Conservation (phyloP, 768 basidiomycete species). For the Jaapia argillacea region DNA sequence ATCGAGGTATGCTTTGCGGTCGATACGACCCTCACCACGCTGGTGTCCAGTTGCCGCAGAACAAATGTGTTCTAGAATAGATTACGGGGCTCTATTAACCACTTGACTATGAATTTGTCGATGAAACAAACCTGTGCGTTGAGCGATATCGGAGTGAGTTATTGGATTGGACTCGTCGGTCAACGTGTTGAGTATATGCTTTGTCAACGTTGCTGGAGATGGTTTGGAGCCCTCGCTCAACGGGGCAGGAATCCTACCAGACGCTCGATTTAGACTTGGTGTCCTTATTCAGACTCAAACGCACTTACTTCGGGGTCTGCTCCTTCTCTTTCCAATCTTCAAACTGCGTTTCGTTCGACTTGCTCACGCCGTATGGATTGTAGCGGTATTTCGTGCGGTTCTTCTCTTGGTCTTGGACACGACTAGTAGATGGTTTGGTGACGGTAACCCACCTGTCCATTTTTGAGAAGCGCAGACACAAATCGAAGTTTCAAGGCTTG, state of each 20-base stretch:
- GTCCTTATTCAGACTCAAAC: neutral
- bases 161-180: slow-evolving; percentile 65
- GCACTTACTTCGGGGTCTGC: slow-evolving; percentile 12
- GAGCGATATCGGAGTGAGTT: slow-evolving; percentile 56
- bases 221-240: slow-evolving; percentile 15
- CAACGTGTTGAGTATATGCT: slow-evolving; percentile 51
- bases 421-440: slow-evolving; percentile 13
- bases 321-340: slow-evolving; percentile 19
- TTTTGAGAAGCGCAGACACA: no score
- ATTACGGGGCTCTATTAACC: slow-evolving; percentile 1
- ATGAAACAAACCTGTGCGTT: slow-evolving; percentile 43
- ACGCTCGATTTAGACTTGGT: neutral
- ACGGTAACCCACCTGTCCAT: slow-evolving; percentile 25
- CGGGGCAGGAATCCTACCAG: slow-evolving; percentile 19
- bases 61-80: slow-evolving; percentile 40
- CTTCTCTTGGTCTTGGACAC: slow-evolving; percentile 7
- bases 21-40: slow-evolving; percentile 34
- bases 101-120: slow-evolving; percentile 1
- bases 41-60: slow-evolving; percentile 50
- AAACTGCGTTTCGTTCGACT: slow-evolving; percentile 13
- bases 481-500: no score
- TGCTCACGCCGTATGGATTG: slow-evolving; percentile 18
- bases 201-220: slow-evolving; percentile 39
- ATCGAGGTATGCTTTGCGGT: slow-evolving; percentile 27
- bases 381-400: slow-evolving; percentile 14